Conservation (phyloP, 805 yeast genomes). For the Scheffersomyces lignosus region DNA sequence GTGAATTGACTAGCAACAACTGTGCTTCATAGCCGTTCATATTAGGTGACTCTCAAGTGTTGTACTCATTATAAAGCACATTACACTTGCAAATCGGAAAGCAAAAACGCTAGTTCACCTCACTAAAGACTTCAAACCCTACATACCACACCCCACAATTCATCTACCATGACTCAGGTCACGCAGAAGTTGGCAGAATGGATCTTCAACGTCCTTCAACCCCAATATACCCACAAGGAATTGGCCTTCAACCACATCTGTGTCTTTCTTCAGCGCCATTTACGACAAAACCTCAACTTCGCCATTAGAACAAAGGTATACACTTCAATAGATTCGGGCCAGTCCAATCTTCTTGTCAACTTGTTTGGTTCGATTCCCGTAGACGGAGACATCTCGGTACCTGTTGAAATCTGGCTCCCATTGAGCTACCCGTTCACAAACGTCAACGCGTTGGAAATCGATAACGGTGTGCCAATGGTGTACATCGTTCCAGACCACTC, state of each 20-base stretch:
- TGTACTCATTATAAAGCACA: too few species aligned
- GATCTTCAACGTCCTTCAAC: constrained; percentile 41
- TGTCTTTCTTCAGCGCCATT: constrained; percentile 49
- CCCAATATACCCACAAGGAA: constrained; percentile 61
- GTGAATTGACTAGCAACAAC: too few species aligned
- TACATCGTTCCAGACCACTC: constrained; percentile 57
- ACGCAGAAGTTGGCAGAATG: constrained; percentile 34
- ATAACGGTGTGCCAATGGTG: constrained; percentile 56
- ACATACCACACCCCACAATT: too few species aligned
- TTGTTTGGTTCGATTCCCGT: constrained; percentile 57
- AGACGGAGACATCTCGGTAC: constrained; percentile 29
- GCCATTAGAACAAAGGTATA: constrained; percentile 65
- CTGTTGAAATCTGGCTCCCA: constrained; percentile 78
- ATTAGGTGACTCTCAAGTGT: too few species aligned
- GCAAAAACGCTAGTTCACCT: too few species aligned
- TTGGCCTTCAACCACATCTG: constrained; percentile 63
- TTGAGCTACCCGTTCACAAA: constrained; percentile 54
- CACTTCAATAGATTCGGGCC: constrained; percentile 56
- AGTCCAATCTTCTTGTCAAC: constrained; percentile 57
- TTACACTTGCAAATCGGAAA: too few species aligned
- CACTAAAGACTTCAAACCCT: too few species aligned
- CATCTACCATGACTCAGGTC: too few species aligned
- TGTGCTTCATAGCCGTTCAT: too few species aligned
- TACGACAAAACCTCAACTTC: constrained; percentile 39
- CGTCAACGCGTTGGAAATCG: constrained; percentile 9